These are phyloP conservation scores for Candida insectorum DNA, from an alignment of 805 yeast genomes.

Conservation along the genomic window DNA sequence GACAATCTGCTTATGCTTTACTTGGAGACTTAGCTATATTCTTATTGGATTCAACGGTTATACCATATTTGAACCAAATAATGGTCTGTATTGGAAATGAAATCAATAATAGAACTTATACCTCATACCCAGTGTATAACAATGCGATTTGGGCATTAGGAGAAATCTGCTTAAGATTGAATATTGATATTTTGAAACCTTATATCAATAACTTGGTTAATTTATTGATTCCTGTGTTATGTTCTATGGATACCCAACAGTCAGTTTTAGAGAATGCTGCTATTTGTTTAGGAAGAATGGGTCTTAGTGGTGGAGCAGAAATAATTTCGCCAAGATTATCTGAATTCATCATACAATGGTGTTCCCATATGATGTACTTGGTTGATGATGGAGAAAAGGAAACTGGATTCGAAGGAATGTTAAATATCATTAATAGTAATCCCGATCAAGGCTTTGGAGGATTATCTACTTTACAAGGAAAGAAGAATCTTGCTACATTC, in stretches of 20 bases:
- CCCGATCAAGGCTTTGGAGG: conserved; percentile 60
- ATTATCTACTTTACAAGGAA: conserved; percentile 41
- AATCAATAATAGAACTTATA: conserved; percentile 49
- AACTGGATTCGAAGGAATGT: conserved; percentile 80
- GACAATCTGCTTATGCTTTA: conserved; percentile 88
- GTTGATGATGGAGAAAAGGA: conserved; percentile 87
- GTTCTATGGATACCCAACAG: conserved; percentile 49
- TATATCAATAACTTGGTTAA: conserved; percentile 52
- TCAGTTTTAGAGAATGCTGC: conserved; percentile 85
- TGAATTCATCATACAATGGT: conserved; percentile 65
- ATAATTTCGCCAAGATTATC: conserved; percentile 54
- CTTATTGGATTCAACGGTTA: conserved; percentile 44
- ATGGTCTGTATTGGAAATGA: conserved; percentile 69
- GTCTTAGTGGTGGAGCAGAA: conserved; percentile 55
- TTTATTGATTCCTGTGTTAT: conserved; percentile 57
- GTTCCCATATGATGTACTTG: conserved; percentile 59
- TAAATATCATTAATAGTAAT: conserved; percentile 59
- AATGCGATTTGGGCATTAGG: conserved; percentile 96
- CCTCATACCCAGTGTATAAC: conserved; percentile 64
- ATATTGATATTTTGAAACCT: conserved; percentile 44
- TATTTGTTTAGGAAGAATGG: conserved; percentile 84
- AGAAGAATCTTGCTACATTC: conserved; percentile 48
- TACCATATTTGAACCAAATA: conserved; percentile 48
- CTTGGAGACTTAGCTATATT: conserved; percentile 83
- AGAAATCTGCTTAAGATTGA: conserved; percentile 66